These are phyloP conservation scores for Butyriboletus loyo DNA, from an alignment of 768 basidiomycete genomes.

Conservation along the genomic window DNA sequence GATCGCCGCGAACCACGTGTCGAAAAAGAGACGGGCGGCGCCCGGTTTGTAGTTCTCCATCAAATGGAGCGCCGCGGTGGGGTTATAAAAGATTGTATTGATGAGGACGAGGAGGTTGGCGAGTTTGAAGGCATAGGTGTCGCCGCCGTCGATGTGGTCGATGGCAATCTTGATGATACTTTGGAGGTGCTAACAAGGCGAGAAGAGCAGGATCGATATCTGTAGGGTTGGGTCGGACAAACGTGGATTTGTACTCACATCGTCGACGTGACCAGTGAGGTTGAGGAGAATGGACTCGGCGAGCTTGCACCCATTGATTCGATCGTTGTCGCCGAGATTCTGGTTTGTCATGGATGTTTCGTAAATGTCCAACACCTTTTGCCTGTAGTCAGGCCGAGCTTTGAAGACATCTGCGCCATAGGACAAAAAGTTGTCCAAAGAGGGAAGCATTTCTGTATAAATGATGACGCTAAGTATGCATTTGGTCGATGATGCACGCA, in stretches of 20 bases:
- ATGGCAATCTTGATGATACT: constrained; percentile 62
- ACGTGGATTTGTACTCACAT: constrained; percentile 46
- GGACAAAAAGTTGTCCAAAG: constrained; percentile 85
- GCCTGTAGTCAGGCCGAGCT: constrained; percentile 67
- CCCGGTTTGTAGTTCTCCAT: constrained; percentile 63
- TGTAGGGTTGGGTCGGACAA: neutral
- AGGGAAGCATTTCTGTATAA: constrained; percentile 79
- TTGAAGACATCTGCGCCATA: constrained; percentile 78
- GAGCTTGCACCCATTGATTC: constrained; percentile 80
- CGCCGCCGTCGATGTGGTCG: constrained; percentile 52
- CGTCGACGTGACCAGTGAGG: constrained; percentile 72
- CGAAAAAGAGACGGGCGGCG: constrained; percentile 74
- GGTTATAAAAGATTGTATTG: constrained; percentile 82
- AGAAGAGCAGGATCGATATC: neutral
- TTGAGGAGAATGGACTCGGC: constrained; percentile 81
- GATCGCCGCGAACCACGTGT: constrained; percentile 79
- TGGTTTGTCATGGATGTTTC: constrained; percentile 64
- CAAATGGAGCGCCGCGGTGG: constrained; percentile 68
- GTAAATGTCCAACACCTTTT: constrained; percentile 83
- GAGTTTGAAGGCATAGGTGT: constrained; percentile 64
- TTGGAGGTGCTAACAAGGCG: constrained; percentile 53
- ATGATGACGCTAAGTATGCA: neutral
- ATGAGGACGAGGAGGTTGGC: constrained; percentile 82
- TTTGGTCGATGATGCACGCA: neutral
- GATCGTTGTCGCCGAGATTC: constrained; percentile 80